Evolutionary conservation across 768 basidiomycete species (phyloP).

Genomic region (Panaeolus cyanescens): DNA sequence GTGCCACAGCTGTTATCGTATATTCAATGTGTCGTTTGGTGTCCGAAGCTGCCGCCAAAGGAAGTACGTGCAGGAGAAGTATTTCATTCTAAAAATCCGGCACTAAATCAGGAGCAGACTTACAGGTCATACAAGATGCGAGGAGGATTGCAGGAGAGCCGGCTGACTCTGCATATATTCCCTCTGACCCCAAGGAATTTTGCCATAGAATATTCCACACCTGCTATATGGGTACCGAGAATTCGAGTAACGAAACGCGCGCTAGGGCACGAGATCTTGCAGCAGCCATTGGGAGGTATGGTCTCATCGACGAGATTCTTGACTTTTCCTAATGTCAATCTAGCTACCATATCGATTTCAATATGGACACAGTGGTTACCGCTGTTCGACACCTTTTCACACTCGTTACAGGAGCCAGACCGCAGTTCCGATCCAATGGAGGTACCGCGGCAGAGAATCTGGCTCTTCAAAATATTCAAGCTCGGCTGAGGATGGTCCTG

Average conservation of each 20-base stretch:
- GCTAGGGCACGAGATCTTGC: slow-evolving; percentile 85
- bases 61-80: slow-evolving; percentile 50
- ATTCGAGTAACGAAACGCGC: slow-evolving; percentile 87
- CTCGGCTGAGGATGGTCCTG: slow-evolving; percentile 91
- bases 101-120: slow-evolving; percentile 43
- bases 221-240: slow-evolving; percentile 99
- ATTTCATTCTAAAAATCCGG: not conserved
- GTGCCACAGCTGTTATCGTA: slow-evolving; percentile 94
- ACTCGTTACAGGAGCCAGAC: slow-evolving; percentile 66
- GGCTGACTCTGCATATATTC: slow-evolving; percentile 79
- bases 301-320: not conserved
- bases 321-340: not conserved
- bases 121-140: slow-evolving; percentile 89
- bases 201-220: slow-evolving; percentile 90
- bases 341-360: slow-evolving; percentile 92
- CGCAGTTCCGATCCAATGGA: slow-evolving; percentile 83
- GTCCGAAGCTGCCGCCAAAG: slow-evolving; percentile 69
- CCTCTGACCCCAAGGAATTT: slow-evolving; percentile 87
- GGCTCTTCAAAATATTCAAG: slow-evolving; percentile 97
- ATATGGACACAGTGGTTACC: slow-evolving; percentile 92
- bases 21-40: slow-evolving; percentile 96
- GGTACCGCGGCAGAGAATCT: slow-evolving; percentile 89
- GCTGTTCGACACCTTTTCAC: slow-evolving; percentile 83
- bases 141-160: slow-evolving; percentile 86
- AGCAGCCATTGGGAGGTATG: slow-evolving; percentile 86